phyloP scores from a whole-genome alignment of 257 asterid genomes.

The Solanum gracilifrons region DNA sequence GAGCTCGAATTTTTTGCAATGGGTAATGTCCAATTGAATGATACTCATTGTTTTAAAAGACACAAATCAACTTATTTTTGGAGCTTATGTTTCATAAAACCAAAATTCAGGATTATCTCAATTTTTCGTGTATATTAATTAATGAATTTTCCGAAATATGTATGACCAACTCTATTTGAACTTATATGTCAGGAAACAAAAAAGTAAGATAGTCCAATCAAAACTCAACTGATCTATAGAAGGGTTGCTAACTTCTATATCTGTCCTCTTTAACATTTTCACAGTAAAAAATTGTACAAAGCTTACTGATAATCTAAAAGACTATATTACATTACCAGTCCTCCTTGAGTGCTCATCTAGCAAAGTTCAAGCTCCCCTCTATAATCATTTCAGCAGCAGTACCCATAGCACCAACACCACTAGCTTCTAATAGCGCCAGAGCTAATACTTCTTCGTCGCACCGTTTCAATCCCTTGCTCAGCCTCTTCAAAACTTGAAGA shows the following conservation, averaged over 20 bases:
- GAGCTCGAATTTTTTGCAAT: background rate
- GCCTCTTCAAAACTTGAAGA: conserved; percentile 52
- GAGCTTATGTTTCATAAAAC: background rate
- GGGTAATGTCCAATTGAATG: background rate
- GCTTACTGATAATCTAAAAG: background rate
- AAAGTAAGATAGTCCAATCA: background rate
- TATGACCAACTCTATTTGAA: background rate
- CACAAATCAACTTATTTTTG: background rate
- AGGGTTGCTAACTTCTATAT: background rate
- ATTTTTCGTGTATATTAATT: too few relatives aligned
- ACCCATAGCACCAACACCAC: conserved; percentile 83
- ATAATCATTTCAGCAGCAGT: conserved; percentile 89
- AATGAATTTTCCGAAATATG: background rate
- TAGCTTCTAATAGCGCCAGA: conserved; percentile 55
- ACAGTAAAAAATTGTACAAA: background rate
- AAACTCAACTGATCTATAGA: background rate
- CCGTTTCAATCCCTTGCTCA: conserved; percentile 63
- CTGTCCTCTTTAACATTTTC: background rate
- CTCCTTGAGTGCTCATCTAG: background rate
- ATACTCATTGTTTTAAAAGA: too few relatives aligned
- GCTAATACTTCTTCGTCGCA: conserved; percentile 87
- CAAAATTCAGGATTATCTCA: too few relatives aligned
- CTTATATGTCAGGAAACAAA: background rate
- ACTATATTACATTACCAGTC: background rate
- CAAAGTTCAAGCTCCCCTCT: conserved; percentile 34